Evolutionary conservation across 345 rosid genomes (phyloP).

Genomic region (Dipteronia sinensis): DNA sequence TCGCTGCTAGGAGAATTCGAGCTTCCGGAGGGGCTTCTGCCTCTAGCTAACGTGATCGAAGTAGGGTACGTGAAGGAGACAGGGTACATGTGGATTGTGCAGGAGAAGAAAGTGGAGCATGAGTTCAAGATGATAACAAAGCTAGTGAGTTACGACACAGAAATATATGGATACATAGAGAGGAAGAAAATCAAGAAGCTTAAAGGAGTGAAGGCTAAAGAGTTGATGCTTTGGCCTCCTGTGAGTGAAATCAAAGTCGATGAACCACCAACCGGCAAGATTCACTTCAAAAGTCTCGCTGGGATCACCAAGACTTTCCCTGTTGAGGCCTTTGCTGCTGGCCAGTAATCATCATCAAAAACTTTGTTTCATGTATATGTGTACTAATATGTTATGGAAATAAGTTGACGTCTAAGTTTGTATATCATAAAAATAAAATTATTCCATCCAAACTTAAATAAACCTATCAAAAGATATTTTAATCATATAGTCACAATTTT

Average conservation of each 20-base stretch:
- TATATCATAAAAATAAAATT: not conserved
- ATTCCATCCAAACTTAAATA: too few relatives aligned
- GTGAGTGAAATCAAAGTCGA: slow-evolving; percentile 48
- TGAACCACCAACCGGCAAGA: slow-evolving; percentile 36
- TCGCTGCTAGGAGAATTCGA: slow-evolving; percentile 37
- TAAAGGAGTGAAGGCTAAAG: slow-evolving; percentile 68
- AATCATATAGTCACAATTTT: too few relatives aligned
- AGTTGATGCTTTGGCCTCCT: slow-evolving; percentile 54
- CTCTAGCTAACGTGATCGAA: slow-evolving; percentile 42
- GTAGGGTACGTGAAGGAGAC: slow-evolving; percentile 46
- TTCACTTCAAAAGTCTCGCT: slow-evolving; percentile 59
- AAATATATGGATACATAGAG: slow-evolving; percentile 38
- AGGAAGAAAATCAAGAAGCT: slow-evolving; percentile 46
- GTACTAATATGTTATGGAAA: too few relatives aligned
- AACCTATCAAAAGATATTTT: too few relatives aligned
- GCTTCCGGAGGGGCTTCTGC: slow-evolving; percentile 50
- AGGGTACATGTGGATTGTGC: slow-evolving; percentile 55
- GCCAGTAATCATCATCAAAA: slow-evolving; percentile 11
- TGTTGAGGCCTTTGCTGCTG: slow-evolving; percentile 39
- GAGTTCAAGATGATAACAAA: slow-evolving; percentile 51
- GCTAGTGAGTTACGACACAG: slow-evolving; percentile 42
- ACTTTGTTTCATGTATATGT: too few relatives aligned
- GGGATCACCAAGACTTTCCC: slow-evolving; percentile 67
- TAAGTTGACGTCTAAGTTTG: not conserved
- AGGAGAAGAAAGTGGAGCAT: slow-evolving; percentile 45